phyloP scores from a whole-genome alignment of 176 grass and related monocot genomes.

The Leersia perrieri region DNA sequence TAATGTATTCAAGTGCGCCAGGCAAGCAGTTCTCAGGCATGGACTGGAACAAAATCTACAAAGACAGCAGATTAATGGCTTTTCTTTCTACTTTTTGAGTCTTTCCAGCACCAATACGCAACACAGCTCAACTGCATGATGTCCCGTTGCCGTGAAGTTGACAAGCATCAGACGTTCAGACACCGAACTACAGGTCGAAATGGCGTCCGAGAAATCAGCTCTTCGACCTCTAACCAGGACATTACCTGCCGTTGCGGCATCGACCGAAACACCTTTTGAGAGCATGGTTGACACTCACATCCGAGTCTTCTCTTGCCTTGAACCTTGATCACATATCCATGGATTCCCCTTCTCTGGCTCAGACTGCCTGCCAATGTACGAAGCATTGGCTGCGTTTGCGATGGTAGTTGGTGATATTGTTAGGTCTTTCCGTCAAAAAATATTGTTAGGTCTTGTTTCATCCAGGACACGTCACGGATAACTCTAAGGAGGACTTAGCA shows the following conservation, averaged over 20 bases:
- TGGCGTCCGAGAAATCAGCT: conserved; percentile 50
- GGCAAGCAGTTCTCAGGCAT: background rate
- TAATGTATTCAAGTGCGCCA: background rate
- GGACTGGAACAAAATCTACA: conserved; percentile 47
- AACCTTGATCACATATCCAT: conserved; percentile 54
- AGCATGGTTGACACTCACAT: conserved; percentile 44
- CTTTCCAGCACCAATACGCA: conserved; percentile 17
- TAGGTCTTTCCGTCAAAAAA: too few relatives aligned
- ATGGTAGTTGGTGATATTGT: too few relatives aligned
- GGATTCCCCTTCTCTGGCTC: conserved; percentile 36
- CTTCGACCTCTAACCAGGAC: conserved; percentile 58
- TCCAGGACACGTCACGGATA: conserved; percentile 43
- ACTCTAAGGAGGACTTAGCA: conserved; percentile 22
- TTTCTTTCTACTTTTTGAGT: conserved; percentile 41
- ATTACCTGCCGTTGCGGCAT: conserved; percentile 36
- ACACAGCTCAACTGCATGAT: background rate
- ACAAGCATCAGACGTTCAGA: conserved; percentile 44
- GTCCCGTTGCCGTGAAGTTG: conserved; percentile 45
- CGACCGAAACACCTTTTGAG: conserved; percentile 40
- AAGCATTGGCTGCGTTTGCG: conserved; percentile 38
- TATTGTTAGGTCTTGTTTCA: conserved; percentile 42
- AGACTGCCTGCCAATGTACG: too few relatives aligned
- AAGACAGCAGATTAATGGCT: conserved; percentile 45
- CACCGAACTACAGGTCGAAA: conserved; percentile 39
- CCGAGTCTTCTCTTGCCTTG: conserved; percentile 34